Conservation (phyloP, 129 eudicot species). For the Flaveria brownii region DNA sequence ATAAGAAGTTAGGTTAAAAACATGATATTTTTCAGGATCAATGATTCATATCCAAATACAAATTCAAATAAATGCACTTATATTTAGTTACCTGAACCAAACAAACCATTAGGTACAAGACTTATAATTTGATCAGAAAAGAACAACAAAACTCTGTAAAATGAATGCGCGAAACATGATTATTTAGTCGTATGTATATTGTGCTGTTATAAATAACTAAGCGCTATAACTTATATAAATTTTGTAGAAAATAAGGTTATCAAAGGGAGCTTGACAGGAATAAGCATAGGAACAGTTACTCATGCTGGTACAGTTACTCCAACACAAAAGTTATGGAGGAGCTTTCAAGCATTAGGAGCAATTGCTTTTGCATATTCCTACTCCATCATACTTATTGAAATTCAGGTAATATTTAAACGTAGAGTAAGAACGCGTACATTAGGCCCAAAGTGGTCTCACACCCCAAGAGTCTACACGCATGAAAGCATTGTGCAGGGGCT, state of each 20-base stretch:
- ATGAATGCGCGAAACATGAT: neutral
- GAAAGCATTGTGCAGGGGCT: too few relatives aligned
- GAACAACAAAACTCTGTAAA: neutral
- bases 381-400: conserved; percentile 69
- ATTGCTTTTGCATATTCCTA: conserved; percentile 74
- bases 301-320: conserved; percentile 48
- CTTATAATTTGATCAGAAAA: neutral
- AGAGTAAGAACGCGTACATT: too few relatives aligned
- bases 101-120: neutral
- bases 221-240: neutral
- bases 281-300: conserved; percentile 57
- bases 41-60: conserved; percentile 22
- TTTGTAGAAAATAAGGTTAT: conserved; percentile 44
- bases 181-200: neutral
- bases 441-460: too few relatives aligned
- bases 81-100: neutral
- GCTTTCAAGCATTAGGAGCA: conserved; percentile 77
- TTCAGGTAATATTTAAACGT: conserved; percentile 41
- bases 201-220: neutral
- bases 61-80: neutral
- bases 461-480: too few relatives aligned
- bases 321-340: conserved; percentile 70
- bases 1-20: conserved; percentile 15
- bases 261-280: conserved; percentile 70
- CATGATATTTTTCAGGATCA: conserved; percentile 27